Evolutionary conservation across 2,329 filamentous ascomycete genomes (phyloP), one percentile per base, ranked within the genome.

Genomic region (Ophiostoma triangulosporum): DNA sequence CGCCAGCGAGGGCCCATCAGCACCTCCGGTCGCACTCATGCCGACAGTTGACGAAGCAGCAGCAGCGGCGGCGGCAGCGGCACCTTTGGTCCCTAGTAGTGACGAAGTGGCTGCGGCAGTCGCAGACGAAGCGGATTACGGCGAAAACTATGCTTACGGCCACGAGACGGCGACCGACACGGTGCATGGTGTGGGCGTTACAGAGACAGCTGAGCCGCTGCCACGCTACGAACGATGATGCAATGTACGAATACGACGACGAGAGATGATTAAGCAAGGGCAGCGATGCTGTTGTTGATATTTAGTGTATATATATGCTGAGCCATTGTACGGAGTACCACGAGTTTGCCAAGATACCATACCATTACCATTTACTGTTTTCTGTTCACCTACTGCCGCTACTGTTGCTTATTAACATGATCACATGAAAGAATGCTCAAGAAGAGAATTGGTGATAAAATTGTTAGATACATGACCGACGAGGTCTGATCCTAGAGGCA

Each of bases 141-240:
- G 63, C 1, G 50, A 52, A 22, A 54, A 62, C 45, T 64, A 60
- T 40, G 46, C 62, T 2, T 64, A 63, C 43, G 57, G 57, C 1
- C 46, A 54, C 2, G 31, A 52, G 1, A 51, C 54, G 0, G 51
- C 29, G 1, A 24, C 51, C 3, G 59, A 53, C 8, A 32, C 54
- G 0, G 55, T 53, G 35, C 22, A 50, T n/a, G 46, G 27, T 22
- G 51, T 36, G 15, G 51, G 32, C n/a, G 32, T 20, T 26, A 36
- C 54, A 14, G 54, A 31, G 26, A 51, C 51, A 14, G 51, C 50
- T 11, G 64, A 66, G 56, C 61, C 61, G 31, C 53, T 66, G 33
- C 64, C 64, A 3, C 59, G 57, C 46, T 66, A 66, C 59, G 63
- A 65, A 50, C 52, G 63, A 51, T 65, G 29, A 36, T 27, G 20